Base-by-base conservation (phyloP, 139 green algal species). In the Chlamydomonas sp. region DNA sequence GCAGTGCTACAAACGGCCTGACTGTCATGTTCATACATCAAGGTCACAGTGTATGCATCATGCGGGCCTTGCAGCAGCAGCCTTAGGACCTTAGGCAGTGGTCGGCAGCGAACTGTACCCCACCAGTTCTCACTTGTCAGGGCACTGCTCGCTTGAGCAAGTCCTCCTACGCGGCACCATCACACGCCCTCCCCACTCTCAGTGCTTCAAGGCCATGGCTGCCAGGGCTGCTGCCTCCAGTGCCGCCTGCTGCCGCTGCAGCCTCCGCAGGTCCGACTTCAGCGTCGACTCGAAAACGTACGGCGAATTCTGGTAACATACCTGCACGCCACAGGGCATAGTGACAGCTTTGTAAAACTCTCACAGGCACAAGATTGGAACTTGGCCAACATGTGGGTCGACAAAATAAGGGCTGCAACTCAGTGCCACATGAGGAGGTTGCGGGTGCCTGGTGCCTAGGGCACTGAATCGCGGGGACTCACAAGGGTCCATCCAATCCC, bases 401-500 rank as follows among this genome's bases (percentile, higher is more conserved):
- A 31, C 57, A 60, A 67, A 64, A 78, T 14, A 59, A 66, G 20
- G 5, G 62, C 31, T 57, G 15, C 18, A 63, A 14, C 5, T n/a
- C 60, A 4, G 2, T 67, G 6, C 77, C 59, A 5, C 82, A 9
- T 62, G 57, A 5, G 12, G 58, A 63, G 64, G 3, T 3, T 9
- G 5, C 14, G 61, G 57, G 67, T 72, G 79, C 20, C 59, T 73
- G 63, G 15, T 84, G 15, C 79, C 68, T 84, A 9, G 15, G 67
- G 58, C n/a, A 76, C 59, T 61, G 64, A 49, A 49, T 49, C n/a
- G 57, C 20, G 20, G 31, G n/a, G 4, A 82, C 88, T 63, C 80
- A 91, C 89, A 80, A 92, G 85, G 57, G 79, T 1, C 76, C 83
- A 90, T 4, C 74, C 89, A 4, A 90, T 18, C 31, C 77, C 85